These are phyloP conservation scores for Phytopythium ostracodes DNA, from an alignment of 352 stramenopile genomes.

Conservation along the genomic window DNA sequence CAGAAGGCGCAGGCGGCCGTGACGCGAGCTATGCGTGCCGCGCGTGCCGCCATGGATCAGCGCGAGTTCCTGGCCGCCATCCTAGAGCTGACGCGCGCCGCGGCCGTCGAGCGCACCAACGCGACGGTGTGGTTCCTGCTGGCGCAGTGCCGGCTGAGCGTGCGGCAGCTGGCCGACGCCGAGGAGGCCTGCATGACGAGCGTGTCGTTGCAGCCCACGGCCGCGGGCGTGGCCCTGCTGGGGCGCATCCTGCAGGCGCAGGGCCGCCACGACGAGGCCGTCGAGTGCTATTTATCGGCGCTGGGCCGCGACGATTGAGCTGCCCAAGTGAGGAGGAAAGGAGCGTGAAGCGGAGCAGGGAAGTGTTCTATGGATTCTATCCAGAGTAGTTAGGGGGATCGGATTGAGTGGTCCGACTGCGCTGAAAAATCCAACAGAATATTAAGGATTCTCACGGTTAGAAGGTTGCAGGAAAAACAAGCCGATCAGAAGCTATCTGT, in stretches of 20 bases:
- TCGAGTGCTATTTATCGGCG: slow-evolving; percentile 63
- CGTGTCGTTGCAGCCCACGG: slow-evolving; percentile 34
- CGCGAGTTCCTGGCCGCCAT: slow-evolving; percentile 61
- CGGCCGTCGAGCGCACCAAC: slow-evolving; percentile 44
- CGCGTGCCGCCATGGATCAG: slow-evolving; percentile 35
- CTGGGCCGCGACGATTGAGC: slow-evolving; percentile 40
- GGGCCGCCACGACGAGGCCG: slow-evolving; percentile 43
- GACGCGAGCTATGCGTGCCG: slow-evolving; percentile 32
- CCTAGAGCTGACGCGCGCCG: slow-evolving; percentile 45
- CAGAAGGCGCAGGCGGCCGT: slow-evolving; percentile 41
- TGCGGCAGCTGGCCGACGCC: slow-evolving; percentile 39
- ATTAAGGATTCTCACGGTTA: too few species aligned
- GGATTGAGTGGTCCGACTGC: too few species aligned
- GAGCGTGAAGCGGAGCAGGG: too few species aligned
- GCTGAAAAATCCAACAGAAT: too few species aligned
- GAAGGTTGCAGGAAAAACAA: too few species aligned
- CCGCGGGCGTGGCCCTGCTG: slow-evolving; percentile 39
- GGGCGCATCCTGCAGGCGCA: slow-evolving; percentile 48
- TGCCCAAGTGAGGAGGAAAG: slow-evolving; percentile 7
- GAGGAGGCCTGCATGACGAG: slow-evolving; percentile 54
- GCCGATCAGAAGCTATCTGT: too few species aligned
- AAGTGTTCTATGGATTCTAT: too few species aligned
- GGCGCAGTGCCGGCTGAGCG: slow-evolving; percentile 44
- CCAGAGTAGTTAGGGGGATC: too few species aligned
- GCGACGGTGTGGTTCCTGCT: slow-evolving; percentile 50